These are phyloP conservation scores for Suillus subluteus DNA, from an alignment of 768 basidiomycete genomes.

Conservation along the genomic window DNA sequence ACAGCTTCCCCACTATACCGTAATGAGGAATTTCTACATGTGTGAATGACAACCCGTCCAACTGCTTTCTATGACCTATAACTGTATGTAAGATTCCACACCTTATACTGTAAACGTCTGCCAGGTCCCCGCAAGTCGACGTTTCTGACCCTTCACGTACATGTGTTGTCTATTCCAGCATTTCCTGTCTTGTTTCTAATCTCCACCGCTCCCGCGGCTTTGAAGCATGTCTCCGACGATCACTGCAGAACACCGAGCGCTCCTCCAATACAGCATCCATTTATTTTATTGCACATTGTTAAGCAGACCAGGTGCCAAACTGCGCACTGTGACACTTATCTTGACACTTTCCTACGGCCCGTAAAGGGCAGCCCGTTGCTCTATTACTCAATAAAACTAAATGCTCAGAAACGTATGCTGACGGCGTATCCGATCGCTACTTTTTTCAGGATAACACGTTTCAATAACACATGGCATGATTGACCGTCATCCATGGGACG, in stretches of 20 bases:
- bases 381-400: slow-evolving; percentile 11
- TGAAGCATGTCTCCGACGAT: slow-evolving; percentile 10
- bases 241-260: slow-evolving; percentile 1
- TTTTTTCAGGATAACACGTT: slow-evolving; percentile 28
- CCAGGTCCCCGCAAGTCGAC: slow-evolving; percentile 38
- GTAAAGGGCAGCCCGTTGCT: slow-evolving; percentile 7
- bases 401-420: neutral
- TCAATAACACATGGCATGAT: slow-evolving; percentile 27
- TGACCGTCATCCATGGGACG: slow-evolving; percentile 11
- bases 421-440: slow-evolving; percentile 8
- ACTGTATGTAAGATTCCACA: slow-evolving; percentile 37
- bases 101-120: slow-evolving; percentile 33
- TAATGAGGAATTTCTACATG: slow-evolving; percentile 39
- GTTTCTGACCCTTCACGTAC: slow-evolving; percentile 40
- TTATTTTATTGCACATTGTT: slow-evolving; percentile 17
- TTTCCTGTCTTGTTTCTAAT: slow-evolving; percentile 22
- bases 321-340: slow-evolving; percentile 30
- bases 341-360: slow-evolving; percentile 25
- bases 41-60: slow-evolving; percentile 36
- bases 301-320: slow-evolving; percentile 21
- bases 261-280: slow-evolving; percentile 19
- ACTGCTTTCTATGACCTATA: slow-evolving; percentile 31
- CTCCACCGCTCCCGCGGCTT: slow-evolving; percentile 38
- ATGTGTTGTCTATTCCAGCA: slow-evolving; percentile 33
- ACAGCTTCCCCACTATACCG: slow-evolving; percentile 33